Evolutionary conservation across 2,329 filamentous ascomycete species (phyloP).

Genomic region (Colletotrichum ledebouriae): DNA sequence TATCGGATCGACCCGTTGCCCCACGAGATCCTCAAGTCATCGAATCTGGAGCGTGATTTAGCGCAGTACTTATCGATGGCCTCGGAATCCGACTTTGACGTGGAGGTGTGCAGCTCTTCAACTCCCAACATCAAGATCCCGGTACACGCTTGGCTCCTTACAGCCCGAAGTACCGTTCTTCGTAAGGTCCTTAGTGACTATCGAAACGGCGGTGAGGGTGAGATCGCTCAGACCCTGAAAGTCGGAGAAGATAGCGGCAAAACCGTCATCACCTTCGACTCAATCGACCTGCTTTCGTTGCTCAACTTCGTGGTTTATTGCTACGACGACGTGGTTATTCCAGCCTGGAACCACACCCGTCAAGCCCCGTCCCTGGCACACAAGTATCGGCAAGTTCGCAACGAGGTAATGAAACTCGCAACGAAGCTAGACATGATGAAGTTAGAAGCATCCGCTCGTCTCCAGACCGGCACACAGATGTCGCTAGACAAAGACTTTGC

Average conservation of each 20-base stretch:
- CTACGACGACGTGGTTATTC: constrained; percentile 84
- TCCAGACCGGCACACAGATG: constrained; percentile 76
- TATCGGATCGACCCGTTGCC: constrained; percentile 65
- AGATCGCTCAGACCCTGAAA: constrained; percentile 70
- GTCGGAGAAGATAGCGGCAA: constrained; percentile 67
- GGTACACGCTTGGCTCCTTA: constrained; percentile 84
- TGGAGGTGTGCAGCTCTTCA: constrained; percentile 67
- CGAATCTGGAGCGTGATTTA: constrained; percentile 75
- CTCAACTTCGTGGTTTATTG: constrained; percentile 84
- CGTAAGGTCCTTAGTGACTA: constrained; percentile 72
- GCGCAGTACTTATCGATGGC: constrained; percentile 60
- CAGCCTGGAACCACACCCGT: constrained; percentile 87
- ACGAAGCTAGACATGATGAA: constrained; percentile 76
- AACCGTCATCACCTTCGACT: constrained; percentile 72
- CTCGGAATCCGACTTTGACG: constrained; percentile 57
- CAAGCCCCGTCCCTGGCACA: constrained; percentile 75
- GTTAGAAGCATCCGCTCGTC: constrained; percentile 82
- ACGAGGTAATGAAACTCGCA: constrained; percentile 90
- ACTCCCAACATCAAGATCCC: constrained; percentile 80
- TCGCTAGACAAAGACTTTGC: constrained; percentile 79
- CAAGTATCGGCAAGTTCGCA: constrained; percentile 83
- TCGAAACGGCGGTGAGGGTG: constrained; percentile 65
- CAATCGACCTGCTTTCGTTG: constrained; percentile 81
- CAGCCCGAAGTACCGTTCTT: constrained; percentile 79
- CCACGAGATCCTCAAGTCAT: constrained; percentile 69